Conservation (phyloP, 2,329 filamentous ascomycete species). For the Fusarium udum region DNA sequence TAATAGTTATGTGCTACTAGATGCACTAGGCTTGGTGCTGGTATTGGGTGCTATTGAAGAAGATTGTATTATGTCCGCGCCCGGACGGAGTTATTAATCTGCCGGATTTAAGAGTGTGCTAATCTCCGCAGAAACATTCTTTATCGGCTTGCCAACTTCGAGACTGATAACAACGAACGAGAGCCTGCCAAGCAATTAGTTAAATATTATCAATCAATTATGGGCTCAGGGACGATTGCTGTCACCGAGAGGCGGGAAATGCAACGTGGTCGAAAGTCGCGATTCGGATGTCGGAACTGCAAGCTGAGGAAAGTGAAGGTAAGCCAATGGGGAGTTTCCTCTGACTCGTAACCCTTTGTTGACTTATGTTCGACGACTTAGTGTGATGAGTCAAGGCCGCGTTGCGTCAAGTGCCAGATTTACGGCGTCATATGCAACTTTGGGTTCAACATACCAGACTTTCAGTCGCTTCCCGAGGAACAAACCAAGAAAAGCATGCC, state of each 20-base stretch:
- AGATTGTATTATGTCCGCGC: neutral
- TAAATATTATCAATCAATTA: neutral
- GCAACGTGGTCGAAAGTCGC: neutral
- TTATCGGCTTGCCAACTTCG: fast-evolving
- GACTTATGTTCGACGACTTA: neutral
- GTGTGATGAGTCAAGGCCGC: neutral
- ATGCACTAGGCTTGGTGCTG: no score
- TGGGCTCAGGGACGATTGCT: fast-evolving
- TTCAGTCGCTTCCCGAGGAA: neutral
- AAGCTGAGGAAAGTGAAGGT: neutral
- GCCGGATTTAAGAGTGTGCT: neutral
- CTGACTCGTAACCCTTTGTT: fast-evolving
- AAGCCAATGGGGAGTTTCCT: fast-evolving
- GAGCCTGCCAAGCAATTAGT: fast-evolving
- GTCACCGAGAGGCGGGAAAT: fast-evolving
- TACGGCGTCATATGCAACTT: neutral
- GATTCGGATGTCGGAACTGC: neutral
- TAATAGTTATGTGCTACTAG: no score
- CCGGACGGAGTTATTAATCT: neutral
- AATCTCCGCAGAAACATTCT: neutral
- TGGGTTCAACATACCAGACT: neutral
- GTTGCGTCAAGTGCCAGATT: neutral
- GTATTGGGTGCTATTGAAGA: no score
- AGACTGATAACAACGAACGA: neutral
- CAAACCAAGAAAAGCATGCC: fast-evolving